Percentiles rank a stretch among this genome's conserved stretches.
Conservation (phyloP, 441 rosid species). For the Euphorbia celastroides region DNA sequence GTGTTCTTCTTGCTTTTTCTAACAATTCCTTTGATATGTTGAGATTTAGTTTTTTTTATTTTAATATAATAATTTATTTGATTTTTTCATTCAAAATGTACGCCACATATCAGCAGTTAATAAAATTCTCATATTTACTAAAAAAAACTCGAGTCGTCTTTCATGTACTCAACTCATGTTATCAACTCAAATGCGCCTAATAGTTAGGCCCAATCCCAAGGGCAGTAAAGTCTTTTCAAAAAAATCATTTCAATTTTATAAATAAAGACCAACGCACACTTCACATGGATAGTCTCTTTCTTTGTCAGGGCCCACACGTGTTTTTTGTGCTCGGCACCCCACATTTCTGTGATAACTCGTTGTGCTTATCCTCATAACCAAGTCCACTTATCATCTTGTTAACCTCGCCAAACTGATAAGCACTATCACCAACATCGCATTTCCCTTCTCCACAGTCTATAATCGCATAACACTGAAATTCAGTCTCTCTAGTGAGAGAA, state of each 20-base stretch:
- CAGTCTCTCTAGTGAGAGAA: neutral
- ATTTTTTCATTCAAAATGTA: too few species aligned
- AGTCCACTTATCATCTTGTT: neutral
- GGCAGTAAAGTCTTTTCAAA: neutral
- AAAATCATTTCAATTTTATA: neutral
- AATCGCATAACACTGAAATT: neutral
- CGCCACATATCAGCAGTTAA: too few species aligned
- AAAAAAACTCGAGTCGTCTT: too few species aligned
- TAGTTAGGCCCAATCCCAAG: neutral
- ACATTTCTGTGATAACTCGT: neutral
- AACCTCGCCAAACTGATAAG: neutral
- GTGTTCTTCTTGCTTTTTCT: too few species aligned
- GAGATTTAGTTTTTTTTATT: too few species aligned
- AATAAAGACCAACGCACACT: neutral
- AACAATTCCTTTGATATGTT: too few species aligned
- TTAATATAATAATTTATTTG: too few species aligned
- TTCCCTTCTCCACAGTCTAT: neutral
- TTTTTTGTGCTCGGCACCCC: neutral
- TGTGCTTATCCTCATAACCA: neutral
- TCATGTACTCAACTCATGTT: too few species aligned
- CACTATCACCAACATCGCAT: neutral
- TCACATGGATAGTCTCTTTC: neutral
- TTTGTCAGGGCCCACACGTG: neutral
- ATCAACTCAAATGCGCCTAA: too few species aligned
- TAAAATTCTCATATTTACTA: too few species aligned